Conservation (phyloP, 306 rosid genomes). For the Comarum palustre region DNA sequence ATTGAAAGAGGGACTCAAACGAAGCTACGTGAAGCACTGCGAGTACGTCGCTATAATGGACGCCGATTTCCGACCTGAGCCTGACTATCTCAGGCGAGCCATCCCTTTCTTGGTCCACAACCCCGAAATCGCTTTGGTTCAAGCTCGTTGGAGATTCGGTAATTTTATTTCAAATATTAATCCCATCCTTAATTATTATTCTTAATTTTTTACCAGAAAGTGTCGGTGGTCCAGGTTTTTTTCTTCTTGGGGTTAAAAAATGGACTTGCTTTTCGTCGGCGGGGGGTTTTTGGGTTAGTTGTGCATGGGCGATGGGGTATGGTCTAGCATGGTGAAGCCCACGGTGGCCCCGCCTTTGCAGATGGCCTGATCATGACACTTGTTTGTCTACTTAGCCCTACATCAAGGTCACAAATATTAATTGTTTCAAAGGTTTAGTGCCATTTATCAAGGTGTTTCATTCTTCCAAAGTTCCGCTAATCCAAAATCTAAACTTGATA, state of each 20-base stretch:
- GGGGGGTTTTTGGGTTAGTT: conserved; percentile 18
- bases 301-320: conserved; percentile 39
- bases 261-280: conserved; percentile 21
- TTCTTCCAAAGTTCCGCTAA: too few species aligned
- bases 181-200: background rate
- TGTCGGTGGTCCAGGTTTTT: conserved; percentile 58
- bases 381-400: conserved; percentile 2
- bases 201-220: conserved; percentile 3
- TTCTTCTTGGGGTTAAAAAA: background rate
- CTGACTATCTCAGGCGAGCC: conserved; percentile 77
- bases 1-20: conserved; percentile 83
- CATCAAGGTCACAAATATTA: background rate
- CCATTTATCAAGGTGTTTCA: background rate
- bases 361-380: conserved; percentile 23
- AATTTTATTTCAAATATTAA: conserved; percentile 4
- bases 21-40: conserved; percentile 83
- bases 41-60: conserved; percentile 90
- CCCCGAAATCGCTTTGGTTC: conserved; percentile 81
- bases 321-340: conserved; percentile 25
- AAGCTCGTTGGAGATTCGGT: conserved; percentile 99
- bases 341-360: conserved; percentile 40
- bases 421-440: background rate
- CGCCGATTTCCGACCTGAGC: conserved; percentile 93
- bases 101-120: conserved; percentile 83
- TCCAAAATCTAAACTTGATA: too few species aligned